A percentile compares a stretch with the other conserved stretches of the same genome.
Conservation (phyloP, 306 rosid species). For the Mimosa pudica region DNA sequence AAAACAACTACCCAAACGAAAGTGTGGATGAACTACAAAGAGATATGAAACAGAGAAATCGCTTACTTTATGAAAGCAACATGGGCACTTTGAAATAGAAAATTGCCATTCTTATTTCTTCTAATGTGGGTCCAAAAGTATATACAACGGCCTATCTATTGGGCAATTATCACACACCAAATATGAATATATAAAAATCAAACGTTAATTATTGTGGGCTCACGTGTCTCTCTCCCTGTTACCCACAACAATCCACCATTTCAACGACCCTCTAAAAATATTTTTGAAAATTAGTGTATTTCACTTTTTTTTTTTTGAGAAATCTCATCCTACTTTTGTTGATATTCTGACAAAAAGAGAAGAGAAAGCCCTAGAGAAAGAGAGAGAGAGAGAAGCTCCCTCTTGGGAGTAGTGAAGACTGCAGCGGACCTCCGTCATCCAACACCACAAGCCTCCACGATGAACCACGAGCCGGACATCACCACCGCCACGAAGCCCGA, state of each 20-base stretch:
- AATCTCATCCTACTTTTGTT: background rate
- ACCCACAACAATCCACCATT: conserved; percentile 9
- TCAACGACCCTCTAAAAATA: conserved; percentile 31
- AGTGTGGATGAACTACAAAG: background rate
- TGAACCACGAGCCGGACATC: too few species aligned
- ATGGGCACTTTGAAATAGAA: background rate
- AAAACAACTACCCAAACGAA: background rate
- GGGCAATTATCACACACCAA: conserved; percentile 15
- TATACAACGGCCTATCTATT: conserved; percentile 13
- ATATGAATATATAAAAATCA: conserved; percentile 29
- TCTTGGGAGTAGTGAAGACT: too few species aligned
- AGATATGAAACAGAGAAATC: background rate
- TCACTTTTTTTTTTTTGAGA: background rate
- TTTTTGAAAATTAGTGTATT: conserved; percentile 30
- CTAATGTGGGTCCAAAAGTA: conserved; percentile 29
- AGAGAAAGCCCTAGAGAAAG: too few species aligned
- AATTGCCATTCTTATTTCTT: background rate
- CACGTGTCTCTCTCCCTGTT: background rate
- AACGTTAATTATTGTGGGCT: conserved; percentile 39
- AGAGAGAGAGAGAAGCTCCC: too few species aligned
- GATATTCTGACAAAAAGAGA: background rate
- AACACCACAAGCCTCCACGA: too few species aligned
- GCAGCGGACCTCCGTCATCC: too few species aligned
- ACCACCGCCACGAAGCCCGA: too few species aligned
- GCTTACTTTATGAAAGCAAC: background rate